Percentiles rank a stretch among this genome's conserved stretches.
phyloP scores from a whole-genome alignment of 2,329 filamentous ascomycete species.

The Huntiella abstrusa region DNA sequence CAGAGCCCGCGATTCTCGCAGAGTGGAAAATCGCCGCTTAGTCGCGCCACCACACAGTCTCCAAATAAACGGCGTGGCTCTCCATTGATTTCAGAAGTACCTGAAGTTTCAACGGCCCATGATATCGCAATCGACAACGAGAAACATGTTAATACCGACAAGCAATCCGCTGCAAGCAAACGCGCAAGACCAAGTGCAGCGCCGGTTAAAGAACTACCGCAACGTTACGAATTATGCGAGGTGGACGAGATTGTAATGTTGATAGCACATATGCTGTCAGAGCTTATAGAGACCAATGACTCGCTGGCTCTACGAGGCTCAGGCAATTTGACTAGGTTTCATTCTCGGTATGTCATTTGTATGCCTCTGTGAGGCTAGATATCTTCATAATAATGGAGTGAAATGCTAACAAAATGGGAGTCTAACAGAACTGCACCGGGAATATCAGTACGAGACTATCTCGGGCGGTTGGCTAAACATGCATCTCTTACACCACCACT shows the following conservation, averaged over 20 bases:
- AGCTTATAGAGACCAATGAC: constrained; percentile 87
- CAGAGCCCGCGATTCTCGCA: too few species aligned
- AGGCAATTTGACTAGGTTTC: constrained; percentile 79
- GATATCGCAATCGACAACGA: neutral
- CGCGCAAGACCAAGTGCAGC: constrained; percentile 31
- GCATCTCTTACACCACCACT: constrained; percentile 85
- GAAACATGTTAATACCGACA: neutral
- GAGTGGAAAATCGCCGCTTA: too few species aligned
- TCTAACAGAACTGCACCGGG: constrained; percentile 47
- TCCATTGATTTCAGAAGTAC: neutral
- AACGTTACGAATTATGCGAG: constrained; percentile 62
- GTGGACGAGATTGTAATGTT: constrained; percentile 76
- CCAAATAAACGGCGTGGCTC: constrained; percentile 10
- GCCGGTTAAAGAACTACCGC: constrained; percentile 42
- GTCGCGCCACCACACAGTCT: neutral
- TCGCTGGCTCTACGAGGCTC: constrained; percentile 52
- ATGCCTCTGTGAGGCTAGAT: too few species aligned
- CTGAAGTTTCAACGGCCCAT: too few species aligned
- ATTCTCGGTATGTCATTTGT: constrained; percentile 49
- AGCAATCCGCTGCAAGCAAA: constrained; percentile 20
- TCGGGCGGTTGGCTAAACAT: constrained; percentile 81
- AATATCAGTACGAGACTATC: constrained; percentile 86
- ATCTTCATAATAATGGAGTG: too few species aligned
- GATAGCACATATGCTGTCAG: constrained; percentile 87
- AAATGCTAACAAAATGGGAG: too few species aligned